These are phyloP conservation scores for Colletotrichum sp. DNA, from an alignment of 2,329 filamentous ascomycete genomes.

Conservation along the genomic window DNA sequence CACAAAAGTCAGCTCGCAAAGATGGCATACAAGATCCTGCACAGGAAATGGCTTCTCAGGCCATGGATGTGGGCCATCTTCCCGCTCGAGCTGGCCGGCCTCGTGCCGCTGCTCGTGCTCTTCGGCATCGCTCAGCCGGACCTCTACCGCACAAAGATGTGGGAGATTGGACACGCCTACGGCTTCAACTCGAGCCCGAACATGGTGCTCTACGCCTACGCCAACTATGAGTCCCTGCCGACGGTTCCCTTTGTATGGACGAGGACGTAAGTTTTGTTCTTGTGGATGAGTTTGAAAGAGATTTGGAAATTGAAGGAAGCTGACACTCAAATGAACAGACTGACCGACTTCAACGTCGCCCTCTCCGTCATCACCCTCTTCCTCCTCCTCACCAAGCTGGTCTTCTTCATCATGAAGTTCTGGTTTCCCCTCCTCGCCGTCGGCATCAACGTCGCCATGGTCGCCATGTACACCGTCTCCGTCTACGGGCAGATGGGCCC, in stretches of 20 bases:
- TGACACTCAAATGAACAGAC: slow-evolving; percentile 45
- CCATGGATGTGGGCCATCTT: slow-evolving; percentile 68
- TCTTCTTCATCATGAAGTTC: slow-evolving; percentile 72
- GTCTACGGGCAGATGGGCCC: slow-evolving; percentile 75
- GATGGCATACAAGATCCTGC: slow-evolving; percentile 61
- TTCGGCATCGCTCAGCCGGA: slow-evolving; percentile 76
- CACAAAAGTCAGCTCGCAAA: background rate
- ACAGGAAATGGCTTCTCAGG: slow-evolving; percentile 62
- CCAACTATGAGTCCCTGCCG: slow-evolving; percentile 70
- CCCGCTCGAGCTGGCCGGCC: slow-evolving; percentile 67
- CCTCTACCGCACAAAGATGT: slow-evolving; percentile 73
- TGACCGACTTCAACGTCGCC: slow-evolving; percentile 78
- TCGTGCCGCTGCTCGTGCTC: slow-evolving; percentile 70
- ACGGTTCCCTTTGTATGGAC: slow-evolving; percentile 76
- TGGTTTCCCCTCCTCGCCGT: slow-evolving; percentile 71
- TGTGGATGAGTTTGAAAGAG: background rate
- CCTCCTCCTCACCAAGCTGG: slow-evolving; percentile 73
- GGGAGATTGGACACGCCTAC: slow-evolving; percentile 73
- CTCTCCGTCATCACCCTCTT: slow-evolving; percentile 80
- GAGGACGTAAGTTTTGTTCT: slow-evolving; percentile 60
- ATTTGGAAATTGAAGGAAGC: background rate
- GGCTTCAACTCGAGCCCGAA: slow-evolving; percentile 77
- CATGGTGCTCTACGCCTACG: slow-evolving; percentile 73
- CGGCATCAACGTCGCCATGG: slow-evolving; percentile 60
- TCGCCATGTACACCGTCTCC: slow-evolving; percentile 68